Base-by-base conservation (phyloP, 768 basidiomycete species). In the Suillus alpinus region DNA sequence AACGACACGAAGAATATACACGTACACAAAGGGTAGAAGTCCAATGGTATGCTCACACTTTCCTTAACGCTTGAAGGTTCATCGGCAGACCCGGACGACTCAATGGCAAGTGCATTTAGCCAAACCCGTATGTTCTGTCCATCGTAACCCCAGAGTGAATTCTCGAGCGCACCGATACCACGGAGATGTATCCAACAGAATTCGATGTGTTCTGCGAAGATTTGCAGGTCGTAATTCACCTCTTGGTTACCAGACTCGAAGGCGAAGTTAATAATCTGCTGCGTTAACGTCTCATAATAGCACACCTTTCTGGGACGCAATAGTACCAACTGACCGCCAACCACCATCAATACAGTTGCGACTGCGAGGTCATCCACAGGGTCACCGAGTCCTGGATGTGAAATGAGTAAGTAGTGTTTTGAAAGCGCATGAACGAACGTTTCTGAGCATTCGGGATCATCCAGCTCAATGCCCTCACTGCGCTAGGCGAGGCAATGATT, bases 141-240 rank as follows among this genome's bases (percentile, higher is more conserved):
- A 65, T 98, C 96, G 72, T 93, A 99, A 1, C 89, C 96, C 96
- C 96, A 99, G 23, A 99, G 78, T 6, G 95, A 98, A 75, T 99
- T 99, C 71, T 98, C 96, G 51, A 99, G 77, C 2, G 92, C 86
- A 6, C 89, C 92, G 43, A 99, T 94, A 1, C 96, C 96, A 41
- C 91, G 86, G 46, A 99, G 80, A 78, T 98, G 96, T 58, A 95
- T 97, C 96, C 96, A 99, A 74, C 95, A 99, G 69, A 97, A 95
- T 70, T 99, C 96, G 65, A 98, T 92, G n/a, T 89, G 86, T 63
- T 97, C 94, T 0, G 96, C 94, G 47, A 99, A 88, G 36, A 98
- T 91, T 71, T 98, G 96, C 82, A 98, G 88, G 74, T 98, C 96
- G 69, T 99, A 99, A 67, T 89, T 92, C 71, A 96, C 92, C 77